Conservation (phyloP, 768 basidiomycete genomes). For the Tephrocybe sp. region DNA sequence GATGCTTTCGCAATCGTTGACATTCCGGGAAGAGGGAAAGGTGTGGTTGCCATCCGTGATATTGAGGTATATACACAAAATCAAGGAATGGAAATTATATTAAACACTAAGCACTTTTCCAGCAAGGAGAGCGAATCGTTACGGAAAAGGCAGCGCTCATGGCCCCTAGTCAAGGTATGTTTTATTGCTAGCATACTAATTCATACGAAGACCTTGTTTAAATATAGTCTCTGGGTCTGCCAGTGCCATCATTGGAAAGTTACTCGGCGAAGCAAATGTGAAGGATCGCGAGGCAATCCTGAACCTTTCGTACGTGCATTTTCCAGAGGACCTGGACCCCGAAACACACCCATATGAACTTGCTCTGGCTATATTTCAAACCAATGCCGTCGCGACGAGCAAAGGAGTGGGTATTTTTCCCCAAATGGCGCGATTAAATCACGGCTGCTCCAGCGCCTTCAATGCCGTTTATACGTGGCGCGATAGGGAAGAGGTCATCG, state of each 20-base stretch:
- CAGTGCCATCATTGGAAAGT: constrained; percentile 34
- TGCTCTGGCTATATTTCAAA: constrained; percentile 65
- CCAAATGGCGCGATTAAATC: constrained; percentile 64
- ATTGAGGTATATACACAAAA: constrained; percentile 37
- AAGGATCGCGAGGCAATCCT: constrained; percentile 40
- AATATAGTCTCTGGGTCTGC: constrained; percentile 43
- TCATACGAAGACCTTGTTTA: neutral
- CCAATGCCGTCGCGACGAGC: constrained; percentile 60
- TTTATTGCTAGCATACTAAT: neutral
- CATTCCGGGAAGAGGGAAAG: constrained; percentile 55
- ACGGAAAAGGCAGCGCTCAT: constrained; percentile 53
- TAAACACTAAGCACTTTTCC: neutral
- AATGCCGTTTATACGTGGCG: constrained; percentile 65
- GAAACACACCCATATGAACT: constrained; percentile 37
- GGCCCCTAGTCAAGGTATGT: constrained; percentile 48
- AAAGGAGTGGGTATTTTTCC: constrained; percentile 60
- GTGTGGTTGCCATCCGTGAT: constrained; percentile 47
- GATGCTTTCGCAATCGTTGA: constrained; percentile 39
- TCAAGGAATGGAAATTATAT: neutral
- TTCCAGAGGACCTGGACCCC: constrained; percentile 39
- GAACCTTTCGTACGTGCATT: constrained; percentile 55
- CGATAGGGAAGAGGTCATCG: constrained; percentile 41
- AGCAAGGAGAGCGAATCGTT: constrained; percentile 59
- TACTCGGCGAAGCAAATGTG: constrained; percentile 30
- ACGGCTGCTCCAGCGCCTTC: constrained; percentile 66